These are phyloP conservation scores for Aspergillus egyptiacus DNA, from an alignment of 495 filamentous ascomycete species.

Conservation along the genomic window DNA sequence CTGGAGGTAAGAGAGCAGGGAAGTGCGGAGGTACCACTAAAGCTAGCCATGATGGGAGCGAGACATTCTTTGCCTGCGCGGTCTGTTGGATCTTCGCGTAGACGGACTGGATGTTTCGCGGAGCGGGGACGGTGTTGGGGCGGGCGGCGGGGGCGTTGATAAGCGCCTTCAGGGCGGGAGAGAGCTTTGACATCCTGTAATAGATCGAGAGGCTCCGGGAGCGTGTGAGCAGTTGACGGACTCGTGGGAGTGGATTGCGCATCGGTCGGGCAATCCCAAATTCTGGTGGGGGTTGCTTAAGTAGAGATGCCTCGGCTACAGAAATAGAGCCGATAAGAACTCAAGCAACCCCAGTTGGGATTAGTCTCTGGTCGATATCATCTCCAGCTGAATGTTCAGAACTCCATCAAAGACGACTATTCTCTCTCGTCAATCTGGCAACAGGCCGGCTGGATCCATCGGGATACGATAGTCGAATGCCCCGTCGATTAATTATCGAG, in stretches of 20 bases:
- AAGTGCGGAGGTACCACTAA: conserved; percentile 44
- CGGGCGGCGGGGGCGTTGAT: conserved; percentile 63
- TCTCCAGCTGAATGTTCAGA: no score
- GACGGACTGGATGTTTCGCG: conserved; percentile 51
- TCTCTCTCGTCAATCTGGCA: no score
- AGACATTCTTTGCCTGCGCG: conserved; percentile 49
- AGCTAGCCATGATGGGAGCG: conserved; percentile 57
- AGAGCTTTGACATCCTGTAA: conserved; percentile 60
- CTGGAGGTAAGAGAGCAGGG: not conserved
- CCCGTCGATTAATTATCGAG: no score
- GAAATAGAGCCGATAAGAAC: conserved; percentile 10
- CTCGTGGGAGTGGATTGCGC: not conserved
- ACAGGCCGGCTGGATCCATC: no score
- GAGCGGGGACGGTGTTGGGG: conserved; percentile 59
- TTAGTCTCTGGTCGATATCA: no score
- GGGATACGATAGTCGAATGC: no score
- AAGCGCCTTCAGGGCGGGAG: conserved; percentile 59
- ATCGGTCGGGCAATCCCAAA: not conserved
- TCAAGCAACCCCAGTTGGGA: no score
- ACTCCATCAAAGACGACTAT: no score
- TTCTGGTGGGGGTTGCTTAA: not conserved
- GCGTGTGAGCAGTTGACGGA: not conserved
- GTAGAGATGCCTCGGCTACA: conserved; percentile 9
- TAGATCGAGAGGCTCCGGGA: not conserved
- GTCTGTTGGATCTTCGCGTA: conserved; percentile 54